phyloP scores from a whole-genome alignment of 2,329 filamentous ascomycete genomes.

The Didymella lethalis region DNA sequence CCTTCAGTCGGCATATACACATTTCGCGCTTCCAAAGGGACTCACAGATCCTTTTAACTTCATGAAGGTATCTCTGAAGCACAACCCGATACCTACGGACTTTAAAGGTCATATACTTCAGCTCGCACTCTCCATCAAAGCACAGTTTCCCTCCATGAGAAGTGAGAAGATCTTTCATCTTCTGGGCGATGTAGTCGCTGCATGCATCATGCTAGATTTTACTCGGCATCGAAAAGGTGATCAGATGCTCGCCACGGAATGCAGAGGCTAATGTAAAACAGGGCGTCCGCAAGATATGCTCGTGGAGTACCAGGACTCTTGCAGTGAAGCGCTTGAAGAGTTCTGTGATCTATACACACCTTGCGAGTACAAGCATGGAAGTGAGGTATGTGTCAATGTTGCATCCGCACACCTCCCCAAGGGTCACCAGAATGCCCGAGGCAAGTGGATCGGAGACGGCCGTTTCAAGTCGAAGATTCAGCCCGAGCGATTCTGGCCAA shows the following conservation, averaged over 20 bases:
- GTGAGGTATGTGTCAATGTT: not conserved
- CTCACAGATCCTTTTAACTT: slow-evolving; percentile 59
- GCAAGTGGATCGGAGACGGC: not conserved
- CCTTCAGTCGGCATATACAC: slow-evolving; percentile 59
- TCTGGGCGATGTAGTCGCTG: not conserved
- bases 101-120: slow-evolving; percentile 1
- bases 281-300: not conserved
- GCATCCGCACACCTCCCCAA: not conserved
- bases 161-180: not conserved
- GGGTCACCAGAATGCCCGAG: not conserved
- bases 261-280: not conserved
- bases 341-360: not conserved
- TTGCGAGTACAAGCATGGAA: not conserved
- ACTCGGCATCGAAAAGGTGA: not conserved
- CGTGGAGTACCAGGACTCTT: not conserved
- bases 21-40: slow-evolving; percentile 52
- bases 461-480: not conserved
- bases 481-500: not conserved
- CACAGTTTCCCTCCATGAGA: not conserved
- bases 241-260: not conserved
- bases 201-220: not conserved
- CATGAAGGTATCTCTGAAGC: not conserved
- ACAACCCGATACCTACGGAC: not conserved
- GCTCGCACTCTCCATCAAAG: not conserved
- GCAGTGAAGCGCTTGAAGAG: not conserved